phyloP scores from a whole-genome alignment of 2,329 filamentous ascomycete species.

The Neodidymelliopsis sp. region DNA sequence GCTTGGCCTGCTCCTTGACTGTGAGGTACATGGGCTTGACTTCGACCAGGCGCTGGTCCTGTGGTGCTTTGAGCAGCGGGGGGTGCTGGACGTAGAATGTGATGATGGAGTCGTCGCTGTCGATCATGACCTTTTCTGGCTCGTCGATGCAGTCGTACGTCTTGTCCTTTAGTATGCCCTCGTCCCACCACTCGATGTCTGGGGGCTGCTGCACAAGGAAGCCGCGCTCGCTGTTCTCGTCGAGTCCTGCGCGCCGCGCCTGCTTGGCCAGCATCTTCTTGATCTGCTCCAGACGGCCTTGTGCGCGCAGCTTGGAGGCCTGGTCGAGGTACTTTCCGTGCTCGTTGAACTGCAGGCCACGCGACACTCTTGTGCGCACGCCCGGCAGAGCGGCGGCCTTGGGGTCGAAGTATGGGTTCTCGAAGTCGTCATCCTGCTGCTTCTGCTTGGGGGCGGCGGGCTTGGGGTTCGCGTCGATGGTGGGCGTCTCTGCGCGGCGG shows the following conservation, averaged over 20 bases:
- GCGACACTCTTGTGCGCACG: slow-evolving; percentile 68
- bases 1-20: slow-evolving; percentile 86
- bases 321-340: slow-evolving; percentile 98
- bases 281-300: slow-evolving; percentile 90
- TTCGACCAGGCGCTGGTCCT: slow-evolving; percentile 80
- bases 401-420: slow-evolving; percentile 86
- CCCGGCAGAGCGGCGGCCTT: slow-evolving; percentile 63
- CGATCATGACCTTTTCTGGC: slow-evolving; percentile 72
- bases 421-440: slow-evolving; percentile 61
- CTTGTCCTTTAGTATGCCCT: slow-evolving; percentile 78
- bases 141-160: slow-evolving; percentile 77
- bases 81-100: slow-evolving; percentile 94
- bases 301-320: slow-evolving; percentile 84
- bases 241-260: slow-evolving; percentile 88
- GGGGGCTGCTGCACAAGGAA: slow-evolving; percentile 86
- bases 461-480: slow-evolving; percentile 40
- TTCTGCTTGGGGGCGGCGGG: slow-evolving; percentile 46
- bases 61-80: slow-evolving; percentile 86
- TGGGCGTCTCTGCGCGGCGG: slow-evolving; percentile 55
- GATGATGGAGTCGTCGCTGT: slow-evolving; percentile 82
- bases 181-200: slow-evolving; percentile 97
- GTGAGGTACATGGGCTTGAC: slow-evolving; percentile 94
- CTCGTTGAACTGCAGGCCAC: slow-evolving; percentile 86
- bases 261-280: slow-evolving; percentile 91
- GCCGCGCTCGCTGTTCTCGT: slow-evolving; percentile 91